Evolutionary conservation across 2,329 filamentous ascomycete genomes (phyloP).

Genomic region (Trichophyton schoenleinii): DNA sequence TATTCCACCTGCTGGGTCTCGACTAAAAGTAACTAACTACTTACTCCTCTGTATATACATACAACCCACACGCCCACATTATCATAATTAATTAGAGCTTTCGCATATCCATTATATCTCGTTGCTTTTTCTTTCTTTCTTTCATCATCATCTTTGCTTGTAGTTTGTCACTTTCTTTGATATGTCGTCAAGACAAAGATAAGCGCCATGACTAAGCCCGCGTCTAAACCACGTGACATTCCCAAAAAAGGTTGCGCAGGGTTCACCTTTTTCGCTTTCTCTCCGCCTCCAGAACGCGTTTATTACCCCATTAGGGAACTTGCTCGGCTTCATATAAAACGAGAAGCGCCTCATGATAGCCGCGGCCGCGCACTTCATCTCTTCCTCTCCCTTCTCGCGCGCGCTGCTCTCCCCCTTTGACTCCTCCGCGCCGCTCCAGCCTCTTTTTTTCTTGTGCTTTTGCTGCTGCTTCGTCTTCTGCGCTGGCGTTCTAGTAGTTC

Average conservation of each 20-base stretch:
- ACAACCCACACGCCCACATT: not conserved
- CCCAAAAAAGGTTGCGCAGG: not conserved
- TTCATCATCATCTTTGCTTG: not conserved
- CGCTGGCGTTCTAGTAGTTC: not conserved
- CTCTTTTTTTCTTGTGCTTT: not conserved
- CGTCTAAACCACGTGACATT: not conserved
- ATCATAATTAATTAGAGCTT: not conserved
- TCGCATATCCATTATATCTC: not conserved
- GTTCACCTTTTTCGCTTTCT: not conserved
- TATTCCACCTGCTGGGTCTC: conserved; percentile 53
- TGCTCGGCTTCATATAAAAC: not conserved
- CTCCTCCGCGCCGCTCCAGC: not conserved
- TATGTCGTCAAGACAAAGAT: not conserved
- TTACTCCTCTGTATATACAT: not conserved
- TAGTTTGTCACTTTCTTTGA: not conserved
- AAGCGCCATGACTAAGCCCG: not conserved
- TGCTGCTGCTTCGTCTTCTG: not conserved
- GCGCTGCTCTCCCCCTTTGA: not conserved
- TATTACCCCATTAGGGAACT: conserved; percentile 7
- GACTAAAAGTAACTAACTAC: not conserved
- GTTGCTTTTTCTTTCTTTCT: not conserved
- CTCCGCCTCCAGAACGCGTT: not conserved
- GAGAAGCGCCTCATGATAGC: conserved; percentile 1
- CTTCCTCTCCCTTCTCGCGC: not conserved
- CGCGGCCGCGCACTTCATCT: conserved; percentile 1